Conservation (phyloP, 2,329 filamentous ascomycete genomes). For the Colletotrichum sojae region DNA sequence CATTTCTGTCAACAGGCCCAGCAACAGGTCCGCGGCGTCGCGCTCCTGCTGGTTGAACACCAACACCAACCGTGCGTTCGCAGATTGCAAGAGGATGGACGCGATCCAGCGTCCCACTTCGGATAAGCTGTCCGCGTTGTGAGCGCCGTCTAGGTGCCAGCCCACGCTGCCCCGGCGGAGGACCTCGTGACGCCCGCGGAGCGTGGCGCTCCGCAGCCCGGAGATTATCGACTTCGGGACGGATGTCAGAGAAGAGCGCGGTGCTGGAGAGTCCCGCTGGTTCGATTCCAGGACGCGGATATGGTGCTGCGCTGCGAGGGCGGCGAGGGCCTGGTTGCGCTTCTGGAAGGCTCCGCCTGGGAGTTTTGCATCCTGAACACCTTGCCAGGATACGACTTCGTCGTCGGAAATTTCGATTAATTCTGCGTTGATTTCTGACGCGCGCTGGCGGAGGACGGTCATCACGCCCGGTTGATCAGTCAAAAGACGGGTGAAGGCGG, state of each 20-base stretch:
- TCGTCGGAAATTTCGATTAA: constrained; percentile 51
- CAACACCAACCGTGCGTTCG: constrained; percentile 61
- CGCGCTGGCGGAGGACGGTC: constrained; percentile 64
- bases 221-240: constrained; percentile 76
- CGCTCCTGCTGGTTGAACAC: constrained; percentile 91
- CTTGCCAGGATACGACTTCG: constrained; percentile 22
- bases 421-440: constrained; percentile 65
- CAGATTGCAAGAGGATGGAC: constrained; percentile 51
- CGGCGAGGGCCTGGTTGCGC: constrained; percentile 68
- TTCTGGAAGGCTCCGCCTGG: constrained; percentile 71
- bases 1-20: constrained; percentile 57
- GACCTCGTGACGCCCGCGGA: constrained; percentile 83
- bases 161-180: constrained; percentile 69
- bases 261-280: constrained; percentile 59
- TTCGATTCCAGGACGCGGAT: constrained; percentile 49
- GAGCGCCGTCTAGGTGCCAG: constrained; percentile 95
- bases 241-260: constrained; percentile 45
- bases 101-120: constrained; percentile 88
- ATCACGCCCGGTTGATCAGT: constrained; percentile 53
- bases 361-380: constrained; percentile 59
- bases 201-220: constrained; percentile 81
- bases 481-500: constrained; percentile 59
- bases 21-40: constrained; percentile 68
- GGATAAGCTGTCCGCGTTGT: constrained; percentile 91
- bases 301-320: constrained; percentile 57